Base-by-base conservation (phyloP, 345 rosid genomes). In the Citrus australasica region DNA sequence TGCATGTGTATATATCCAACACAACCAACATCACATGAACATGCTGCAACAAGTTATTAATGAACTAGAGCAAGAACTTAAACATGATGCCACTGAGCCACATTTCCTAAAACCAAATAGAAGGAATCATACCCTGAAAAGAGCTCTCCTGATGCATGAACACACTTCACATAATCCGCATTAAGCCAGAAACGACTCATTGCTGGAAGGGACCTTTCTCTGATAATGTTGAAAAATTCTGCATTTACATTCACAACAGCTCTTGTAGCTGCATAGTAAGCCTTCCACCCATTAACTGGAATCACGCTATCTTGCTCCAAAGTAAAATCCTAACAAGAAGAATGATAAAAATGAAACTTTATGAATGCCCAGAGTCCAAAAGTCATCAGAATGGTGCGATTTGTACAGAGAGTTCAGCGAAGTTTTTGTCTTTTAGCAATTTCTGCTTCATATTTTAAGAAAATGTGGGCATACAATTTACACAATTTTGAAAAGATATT, bases 251-350 rank as follows among this genome's bases (percentile, higher is more conserved):
- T 92, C 82, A 92, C 86, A 78, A 97, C 87, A 40, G 92, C 94
- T 88, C 97, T 97, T 64, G 98, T 97, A 55, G 94, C 89, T 2
- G 99, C 98, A 82, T 97, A 97, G 86, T 97, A 97, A 9, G 92
- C 96, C 82, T 97, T 97, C 98, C 99, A 97, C 65, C 98, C 98
- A 82, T 88, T 90, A 63, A 87, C 93, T 17, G 98, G 98, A 2
- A 83, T 90, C 73, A 97, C 87, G 35, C 74, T 85, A 87, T 87
- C 94, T 90, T 97, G 99, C 78, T 97, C 98, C 86, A 87, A 64
- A 2, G 98, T 94, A 82, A 94, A 97, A 88, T 97, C 99, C 98
- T 97, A 81, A 55, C 48, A 76, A 71, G 73, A 35, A 27, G 25
- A 4, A 42, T 9, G 32, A 65, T 65, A 38, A 38, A 38, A 38